Evolutionary conservation across 1,139 yeast genomes (phyloP).

Genomic region (Hyphopichia buzzinii): DNA sequence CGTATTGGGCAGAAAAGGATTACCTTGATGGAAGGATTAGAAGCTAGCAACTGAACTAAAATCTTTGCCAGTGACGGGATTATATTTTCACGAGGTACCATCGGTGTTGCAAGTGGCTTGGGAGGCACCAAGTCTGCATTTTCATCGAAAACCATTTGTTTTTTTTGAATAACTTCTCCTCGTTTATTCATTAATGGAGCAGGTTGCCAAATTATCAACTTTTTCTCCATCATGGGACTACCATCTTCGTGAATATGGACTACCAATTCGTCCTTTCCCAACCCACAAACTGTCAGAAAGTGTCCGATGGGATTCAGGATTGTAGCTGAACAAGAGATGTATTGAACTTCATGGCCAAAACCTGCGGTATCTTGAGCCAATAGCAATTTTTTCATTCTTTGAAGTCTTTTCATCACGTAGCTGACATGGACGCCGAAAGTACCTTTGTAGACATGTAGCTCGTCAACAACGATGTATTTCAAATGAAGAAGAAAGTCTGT

Average conservation of each 20-base stretch:
- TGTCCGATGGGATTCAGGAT: slow-evolving; percentile 68
- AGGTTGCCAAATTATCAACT: slow-evolving; percentile 81
- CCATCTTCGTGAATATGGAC: slow-evolving; percentile 73
- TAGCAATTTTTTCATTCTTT: slow-evolving; percentile 15
- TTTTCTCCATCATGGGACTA: slow-evolving; percentile 79
- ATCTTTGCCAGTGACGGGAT: slow-evolving; percentile 75
- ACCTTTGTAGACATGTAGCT: slow-evolving; percentile 85
- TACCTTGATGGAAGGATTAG: slow-evolving; percentile 56
- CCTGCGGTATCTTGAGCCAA: slow-evolving; percentile 24
- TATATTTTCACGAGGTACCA: slow-evolving; percentile 59
- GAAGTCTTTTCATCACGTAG: slow-evolving; percentile 71
- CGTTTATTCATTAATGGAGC: slow-evolving; percentile 58
- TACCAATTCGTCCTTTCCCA: slow-evolving; percentile 41
- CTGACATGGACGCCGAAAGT: slow-evolving; percentile 92
- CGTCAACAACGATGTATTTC: slow-evolving; percentile 81
- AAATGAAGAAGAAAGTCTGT: slow-evolving; percentile 59
- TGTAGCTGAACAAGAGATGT: slow-evolving; percentile 93
- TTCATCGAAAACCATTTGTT: background rate
- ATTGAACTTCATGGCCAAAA: slow-evolving; percentile 36
- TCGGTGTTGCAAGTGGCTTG: slow-evolving; percentile 9
- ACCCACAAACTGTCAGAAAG: slow-evolving; percentile 71
- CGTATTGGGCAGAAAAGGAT: slow-evolving; percentile 90
- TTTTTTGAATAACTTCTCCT: slow-evolving; percentile 36
- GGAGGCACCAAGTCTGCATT: slow-evolving; percentile 3
- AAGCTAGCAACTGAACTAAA: slow-evolving; percentile 58